phyloP scores from a whole-genome alignment of 2,329 filamentous ascomycete species.

The Claviceps pusilla region DNA sequence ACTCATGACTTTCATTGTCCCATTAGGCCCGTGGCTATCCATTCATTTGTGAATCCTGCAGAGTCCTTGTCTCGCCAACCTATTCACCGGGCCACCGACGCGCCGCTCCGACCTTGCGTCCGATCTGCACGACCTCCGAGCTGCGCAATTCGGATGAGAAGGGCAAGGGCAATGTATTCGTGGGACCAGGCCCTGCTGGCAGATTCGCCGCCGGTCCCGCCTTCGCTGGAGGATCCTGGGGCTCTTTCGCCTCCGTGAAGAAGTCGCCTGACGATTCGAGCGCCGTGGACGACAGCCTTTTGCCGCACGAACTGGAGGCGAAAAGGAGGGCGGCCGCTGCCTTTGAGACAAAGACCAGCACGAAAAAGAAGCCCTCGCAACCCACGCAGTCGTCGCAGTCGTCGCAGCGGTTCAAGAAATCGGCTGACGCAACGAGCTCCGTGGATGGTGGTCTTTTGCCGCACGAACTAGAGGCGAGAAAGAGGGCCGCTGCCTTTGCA shows the following conservation, averaged over 20 bases:
- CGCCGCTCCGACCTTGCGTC: not conserved
- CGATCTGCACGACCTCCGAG: constrained; percentile 1
- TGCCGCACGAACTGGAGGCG: constrained; percentile 25
- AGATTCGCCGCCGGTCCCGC: constrained; percentile 10
- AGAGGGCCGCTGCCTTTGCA: not conserved
- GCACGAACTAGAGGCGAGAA: constrained; percentile 21
- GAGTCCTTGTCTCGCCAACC: constrained; percentile 15
- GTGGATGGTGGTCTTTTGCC: constrained; percentile 18
- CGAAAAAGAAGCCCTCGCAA: not conserved
- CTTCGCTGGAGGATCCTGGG: constrained; percentile 9
- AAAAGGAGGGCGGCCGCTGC: not conserved
- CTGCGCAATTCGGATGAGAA: constrained; percentile 8
- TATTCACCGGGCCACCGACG: constrained; percentile 3
- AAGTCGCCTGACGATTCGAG: not conserved
- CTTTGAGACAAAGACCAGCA: not conserved
- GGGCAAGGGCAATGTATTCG: constrained; percentile 8
- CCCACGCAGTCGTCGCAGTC: no score
- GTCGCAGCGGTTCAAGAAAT: not conserved
- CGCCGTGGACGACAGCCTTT: constrained; percentile 11
- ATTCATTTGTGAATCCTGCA: constrained; percentile 28
- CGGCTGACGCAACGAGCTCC: not conserved
- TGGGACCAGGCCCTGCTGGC: constrained; percentile 12
- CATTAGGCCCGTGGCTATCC: constrained; percentile 21
- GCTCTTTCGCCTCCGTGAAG: constrained; percentile 8
- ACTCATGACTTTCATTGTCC: not conserved